phyloP scores from a whole-genome alignment of 2,329 filamentous ascomycete species.

The Colletotrichum magnum region DNA sequence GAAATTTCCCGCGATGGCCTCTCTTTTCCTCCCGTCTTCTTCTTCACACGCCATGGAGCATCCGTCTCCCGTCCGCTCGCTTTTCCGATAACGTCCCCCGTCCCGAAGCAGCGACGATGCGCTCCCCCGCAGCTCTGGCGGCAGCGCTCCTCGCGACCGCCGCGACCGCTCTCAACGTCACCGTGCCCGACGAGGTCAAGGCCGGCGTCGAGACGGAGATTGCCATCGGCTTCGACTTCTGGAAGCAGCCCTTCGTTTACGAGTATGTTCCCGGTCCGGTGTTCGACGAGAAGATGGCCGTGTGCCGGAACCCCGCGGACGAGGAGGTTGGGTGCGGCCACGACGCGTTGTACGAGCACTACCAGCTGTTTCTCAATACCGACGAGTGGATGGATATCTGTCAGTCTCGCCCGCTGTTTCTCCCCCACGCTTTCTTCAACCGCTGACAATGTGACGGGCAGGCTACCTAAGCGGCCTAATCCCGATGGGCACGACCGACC shows the following conservation, averaged over 20 bases:
- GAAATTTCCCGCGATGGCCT: conserved; percentile 7
- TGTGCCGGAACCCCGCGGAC: conserved; percentile 22
- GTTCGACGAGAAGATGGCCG: neutral
- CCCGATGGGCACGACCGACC: conserved; percentile 14
- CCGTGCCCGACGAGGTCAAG: neutral
- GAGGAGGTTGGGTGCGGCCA: conserved; percentile 14
- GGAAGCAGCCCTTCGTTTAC: conserved; percentile 32
- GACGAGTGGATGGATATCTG: conserved; percentile 16
- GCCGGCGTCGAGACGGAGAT: conserved; percentile 31
- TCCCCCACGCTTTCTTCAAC: neutral
- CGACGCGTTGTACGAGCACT: conserved; percentile 24
- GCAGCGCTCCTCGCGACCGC: conserved; percentile 10
- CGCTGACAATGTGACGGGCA: neutral
- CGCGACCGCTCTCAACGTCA: conserved; percentile 11
- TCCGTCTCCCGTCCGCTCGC: neutral
- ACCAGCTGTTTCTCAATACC: conserved; percentile 22
- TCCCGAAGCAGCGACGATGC: neutral
- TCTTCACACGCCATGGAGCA: neutral
- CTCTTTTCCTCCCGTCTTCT: neutral
- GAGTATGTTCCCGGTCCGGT: neutral
- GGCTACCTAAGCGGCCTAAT: conserved; percentile 19
- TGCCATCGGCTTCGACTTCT: conserved; percentile 23
- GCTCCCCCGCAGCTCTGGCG: neutral
- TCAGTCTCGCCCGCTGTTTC: neutral
- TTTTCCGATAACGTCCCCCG: rapidly evolving